Conservation (phyloP, 768 basidiomycete species). For the Trametes maxima region DNA sequence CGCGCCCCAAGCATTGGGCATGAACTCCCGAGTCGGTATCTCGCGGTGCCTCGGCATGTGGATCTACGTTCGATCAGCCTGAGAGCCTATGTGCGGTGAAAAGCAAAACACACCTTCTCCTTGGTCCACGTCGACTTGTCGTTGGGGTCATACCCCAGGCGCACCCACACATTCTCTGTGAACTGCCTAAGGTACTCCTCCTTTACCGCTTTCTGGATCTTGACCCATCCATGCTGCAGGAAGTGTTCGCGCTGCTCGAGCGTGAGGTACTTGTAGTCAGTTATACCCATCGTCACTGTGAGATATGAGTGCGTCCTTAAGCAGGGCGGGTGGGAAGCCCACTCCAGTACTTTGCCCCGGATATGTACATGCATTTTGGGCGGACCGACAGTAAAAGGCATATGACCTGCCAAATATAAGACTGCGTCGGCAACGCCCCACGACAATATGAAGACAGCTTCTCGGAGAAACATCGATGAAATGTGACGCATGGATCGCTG, state of each 20-base stretch:
- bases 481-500: not conserved
- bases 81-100: not conserved
- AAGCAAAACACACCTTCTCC: slow-evolving; percentile 25
- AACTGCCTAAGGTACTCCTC: slow-evolving; percentile 33
- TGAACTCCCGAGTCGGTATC: slow-evolving; percentile 31
- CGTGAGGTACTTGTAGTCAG: slow-evolving; percentile 26
- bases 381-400: not conserved
- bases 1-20: slow-evolving; percentile 32
- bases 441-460: not conserved
- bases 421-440: not conserved
- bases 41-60: slow-evolving; percentile 38
- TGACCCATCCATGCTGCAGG: slow-evolving; percentile 38
- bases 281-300: slow-evolving; percentile 11
- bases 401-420: slow-evolving; percentile 3
- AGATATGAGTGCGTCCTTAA: too few relatives aligned
- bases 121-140: slow-evolving; percentile 40
- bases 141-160: slow-evolving; percentile 36
- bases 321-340: too few relatives aligned
- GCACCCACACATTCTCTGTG: slow-evolving; percentile 38
- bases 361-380: not conserved
- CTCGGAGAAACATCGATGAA: slow-evolving; percentile 15
- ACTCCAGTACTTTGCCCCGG: too few relatives aligned
- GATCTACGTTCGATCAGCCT: slow-evolving; percentile 17
- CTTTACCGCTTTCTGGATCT: slow-evolving; percentile 36
- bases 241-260: slow-evolving; percentile 38